Conservation (phyloP, 2,329 filamentous ascomycete genomes). For the Waltergamsia citrina region DNA sequence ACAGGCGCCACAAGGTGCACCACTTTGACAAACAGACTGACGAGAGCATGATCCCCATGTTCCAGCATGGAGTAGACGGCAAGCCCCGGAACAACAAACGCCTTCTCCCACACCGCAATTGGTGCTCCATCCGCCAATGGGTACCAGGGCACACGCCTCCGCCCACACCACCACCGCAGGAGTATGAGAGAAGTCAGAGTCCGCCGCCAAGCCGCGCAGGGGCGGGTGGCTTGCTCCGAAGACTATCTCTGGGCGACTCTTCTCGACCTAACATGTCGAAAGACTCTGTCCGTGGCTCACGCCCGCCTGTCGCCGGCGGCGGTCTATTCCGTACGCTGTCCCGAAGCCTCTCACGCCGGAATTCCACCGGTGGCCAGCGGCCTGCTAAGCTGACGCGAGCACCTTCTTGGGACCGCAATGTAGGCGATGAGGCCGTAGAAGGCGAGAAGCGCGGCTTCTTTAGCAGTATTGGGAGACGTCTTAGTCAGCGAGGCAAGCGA, state of each 20-base stretch:
- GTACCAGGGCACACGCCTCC: constrained; percentile 68
- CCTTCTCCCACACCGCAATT: constrained; percentile 83
- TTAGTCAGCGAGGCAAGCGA: constrained; percentile 25
- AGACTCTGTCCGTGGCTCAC: constrained; percentile 26
- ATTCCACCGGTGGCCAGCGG: constrained; percentile 15
- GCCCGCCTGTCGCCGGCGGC: constrained; percentile 36
- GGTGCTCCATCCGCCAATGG: constrained; percentile 87
- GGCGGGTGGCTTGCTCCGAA: constrained; percentile 30
- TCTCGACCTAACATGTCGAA: constrained; percentile 26
- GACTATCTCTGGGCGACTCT: constrained; percentile 31
- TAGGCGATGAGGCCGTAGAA: not conserved
- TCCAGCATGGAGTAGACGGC: constrained; percentile 79
- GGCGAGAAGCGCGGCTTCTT: constrained; percentile 17
- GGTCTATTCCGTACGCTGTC: constrained; percentile 26
- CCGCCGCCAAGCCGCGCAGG: constrained; percentile 21
- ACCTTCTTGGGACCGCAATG: constrained; percentile 47
- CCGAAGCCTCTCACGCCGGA: constrained; percentile 11
- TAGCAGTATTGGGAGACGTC: constrained; percentile 31
- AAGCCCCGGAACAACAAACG: constrained; percentile 86
- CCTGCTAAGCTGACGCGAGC: constrained; percentile 41
- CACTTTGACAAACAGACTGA: constrained; percentile 71
- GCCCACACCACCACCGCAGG: constrained; percentile 49
- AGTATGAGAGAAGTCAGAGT: constrained; percentile 31
- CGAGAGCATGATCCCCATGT: constrained; percentile 93
- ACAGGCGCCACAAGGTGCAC: constrained; percentile 80